These are phyloP conservation scores for Cyberlindnera sargentensis DNA, from an alignment of 805 yeast genomes.

Conservation along the genomic window DNA sequence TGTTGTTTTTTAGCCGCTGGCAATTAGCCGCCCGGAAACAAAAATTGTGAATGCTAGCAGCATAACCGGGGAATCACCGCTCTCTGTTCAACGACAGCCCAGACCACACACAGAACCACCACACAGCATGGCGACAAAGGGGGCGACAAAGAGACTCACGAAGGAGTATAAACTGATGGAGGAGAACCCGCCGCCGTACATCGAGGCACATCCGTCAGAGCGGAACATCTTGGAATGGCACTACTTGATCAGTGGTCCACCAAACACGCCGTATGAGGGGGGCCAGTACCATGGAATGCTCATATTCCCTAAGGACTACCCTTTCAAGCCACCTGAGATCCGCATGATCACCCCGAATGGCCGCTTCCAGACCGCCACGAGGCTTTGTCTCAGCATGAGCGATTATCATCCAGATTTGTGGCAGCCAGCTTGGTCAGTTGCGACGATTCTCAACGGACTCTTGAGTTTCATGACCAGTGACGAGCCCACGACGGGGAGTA, in stretches of 20 bases:
- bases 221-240: slow-evolving; percentile 90
- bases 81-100: too few species aligned
- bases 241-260: slow-evolving; percentile 87
- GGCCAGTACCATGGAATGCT: slow-evolving; percentile 92
- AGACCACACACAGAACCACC: too few species aligned
- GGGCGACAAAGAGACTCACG: slow-evolving; percentile 45
- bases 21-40: too few species aligned
- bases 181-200: slow-evolving; percentile 78
- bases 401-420: slow-evolving; percentile 92
- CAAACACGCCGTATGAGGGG: slow-evolving; percentile 74
- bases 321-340: slow-evolving; percentile 87
- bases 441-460: slow-evolving; percentile 80
- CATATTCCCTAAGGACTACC: slow-evolving; percentile 77
- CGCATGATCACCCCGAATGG: slow-evolving; percentile 89
- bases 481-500: slow-evolving; percentile 80
- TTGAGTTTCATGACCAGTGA: slow-evolving; percentile 88
- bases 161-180: slow-evolving; percentile 76
- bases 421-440: slow-evolving; percentile 96
- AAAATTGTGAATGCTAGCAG: too few species aligned
- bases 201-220: slow-evolving; percentile 82
- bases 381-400: slow-evolving; percentile 86
- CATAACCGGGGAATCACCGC: too few species aligned
- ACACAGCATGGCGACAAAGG: slow-evolving; percentile 34
- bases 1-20: too few species aligned
- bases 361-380: slow-evolving; percentile 70